Percentiles rank a stretch among this genome's conserved stretches.
phyloP scores from a whole-genome alignment of 2,329 filamentous ascomycete species.

The Xylariomycetidae sp. region DNA sequence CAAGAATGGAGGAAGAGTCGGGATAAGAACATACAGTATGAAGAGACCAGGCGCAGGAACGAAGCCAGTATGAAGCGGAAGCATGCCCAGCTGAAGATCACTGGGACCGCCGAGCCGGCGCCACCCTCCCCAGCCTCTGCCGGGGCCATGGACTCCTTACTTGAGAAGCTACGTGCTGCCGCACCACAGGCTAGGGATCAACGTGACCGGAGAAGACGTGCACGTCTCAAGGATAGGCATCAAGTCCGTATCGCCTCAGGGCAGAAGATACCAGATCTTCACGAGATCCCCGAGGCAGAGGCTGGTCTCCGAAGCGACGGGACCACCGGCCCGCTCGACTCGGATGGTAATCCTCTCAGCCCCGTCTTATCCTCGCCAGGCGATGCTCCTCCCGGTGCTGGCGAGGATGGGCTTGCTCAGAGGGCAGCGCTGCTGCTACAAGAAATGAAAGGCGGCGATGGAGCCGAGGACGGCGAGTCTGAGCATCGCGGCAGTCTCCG shows the following conservation, averaged over 20 bases:
- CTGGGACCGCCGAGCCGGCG: conserved; percentile 36
- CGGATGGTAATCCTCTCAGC: conserved; percentile 49
- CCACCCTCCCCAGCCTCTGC: conserved; percentile 67
- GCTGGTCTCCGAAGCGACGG: conserved; percentile 29
- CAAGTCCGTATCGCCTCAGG: conserved; percentile 86
- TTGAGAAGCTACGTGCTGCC: conserved; percentile 91
- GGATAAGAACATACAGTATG: conserved; percentile 82
- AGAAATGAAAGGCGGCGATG: conserved; percentile 67
- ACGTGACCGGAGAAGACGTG: conserved; percentile 80
- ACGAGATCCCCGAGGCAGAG: conserved; percentile 57
- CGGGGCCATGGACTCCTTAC: conserved; percentile 90
- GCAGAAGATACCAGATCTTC: conserved; percentile 75
- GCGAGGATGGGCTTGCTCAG: conserved; percentile 73
- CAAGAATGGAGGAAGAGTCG: conserved; percentile 93
- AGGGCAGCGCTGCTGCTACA: conserved; percentile 79
- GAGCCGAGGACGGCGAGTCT: conserved; percentile 49
- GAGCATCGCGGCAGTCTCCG: conserved; percentile 59
- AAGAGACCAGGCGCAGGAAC: conserved; percentile 79
- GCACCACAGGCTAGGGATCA: conserved; percentile 87
- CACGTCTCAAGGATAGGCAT: conserved; percentile 83
- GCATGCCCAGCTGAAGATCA: conserved; percentile 62
- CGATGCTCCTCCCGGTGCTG: conserved; percentile 22
- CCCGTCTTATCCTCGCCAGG: conserved; percentile 42
- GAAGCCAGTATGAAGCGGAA: conserved; percentile 93
- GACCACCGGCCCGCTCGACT: conserved; percentile 35